Conservation (phyloP, 192 early-diverging fungal genomes). For the Podila epigama region DNA sequence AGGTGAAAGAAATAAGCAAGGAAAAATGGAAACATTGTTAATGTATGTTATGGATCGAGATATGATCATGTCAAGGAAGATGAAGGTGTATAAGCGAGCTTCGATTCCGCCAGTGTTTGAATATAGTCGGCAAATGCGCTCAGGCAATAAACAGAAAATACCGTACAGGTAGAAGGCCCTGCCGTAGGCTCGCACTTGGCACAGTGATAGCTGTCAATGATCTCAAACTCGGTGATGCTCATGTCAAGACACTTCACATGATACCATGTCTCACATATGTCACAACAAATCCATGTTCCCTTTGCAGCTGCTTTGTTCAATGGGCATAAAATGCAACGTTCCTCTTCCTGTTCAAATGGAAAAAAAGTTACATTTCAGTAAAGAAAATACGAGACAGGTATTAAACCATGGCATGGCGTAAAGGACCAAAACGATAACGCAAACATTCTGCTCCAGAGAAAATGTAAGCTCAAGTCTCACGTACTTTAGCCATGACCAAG, state of each 20-base stretch:
- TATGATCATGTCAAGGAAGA: not conserved
- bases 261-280: slow-evolving; percentile 70
- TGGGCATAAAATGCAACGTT: slow-evolving; percentile 33
- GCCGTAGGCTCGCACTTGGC: slow-evolving; percentile 56
- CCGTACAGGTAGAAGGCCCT: slow-evolving; percentile 65
- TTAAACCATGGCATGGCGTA: too few relatives aligned
- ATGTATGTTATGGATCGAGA: slow-evolving; percentile 11
- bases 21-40: too few relatives aligned
- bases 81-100: too few relatives aligned
- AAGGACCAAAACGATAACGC: too few relatives aligned
- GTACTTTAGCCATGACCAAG: too few relatives aligned
- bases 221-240: slow-evolving; percentile 59
- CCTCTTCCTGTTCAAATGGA: slow-evolving; percentile 6
- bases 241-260: slow-evolving; percentile 72
- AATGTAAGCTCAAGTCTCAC: too few relatives aligned
- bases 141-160: not conserved
- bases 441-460: too few relatives aligned
- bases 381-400: too few relatives aligned
- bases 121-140: not conserved
- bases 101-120: not conserved
- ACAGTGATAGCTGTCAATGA: slow-evolving; percentile 73
- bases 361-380: too few relatives aligned
- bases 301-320: slow-evolving; percentile 5
- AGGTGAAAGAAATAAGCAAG: not conserved
- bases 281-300: slow-evolving; percentile 71